phyloP scores from a whole-genome alignment of 2,329 filamentous ascomycete genomes.

The Fusarium kyushuense region DNA sequence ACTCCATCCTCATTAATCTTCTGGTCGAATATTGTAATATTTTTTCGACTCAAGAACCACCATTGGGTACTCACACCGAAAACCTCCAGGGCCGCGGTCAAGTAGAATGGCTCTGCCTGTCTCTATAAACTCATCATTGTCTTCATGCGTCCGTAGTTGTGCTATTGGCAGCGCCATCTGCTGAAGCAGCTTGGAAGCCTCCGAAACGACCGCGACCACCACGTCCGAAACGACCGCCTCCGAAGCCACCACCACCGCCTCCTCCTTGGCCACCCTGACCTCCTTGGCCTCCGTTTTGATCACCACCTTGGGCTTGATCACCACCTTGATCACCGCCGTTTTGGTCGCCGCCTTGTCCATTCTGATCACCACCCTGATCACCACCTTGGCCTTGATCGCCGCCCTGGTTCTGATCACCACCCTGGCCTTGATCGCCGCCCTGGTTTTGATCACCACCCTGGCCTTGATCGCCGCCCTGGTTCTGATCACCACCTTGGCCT shows the following conservation, averaged over 20 bases:
- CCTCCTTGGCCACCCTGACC: no score
- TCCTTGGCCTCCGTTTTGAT: background rate
- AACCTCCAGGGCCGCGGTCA: conserved; percentile 64
- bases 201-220: conserved; percentile 6
- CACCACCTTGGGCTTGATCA: conserved; percentile 15
- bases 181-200: conserved; percentile 36
- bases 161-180: conserved; percentile 24
- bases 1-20: conserved; percentile 54
- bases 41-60: conserved; percentile 66
- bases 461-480: background rate
- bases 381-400: conserved; percentile 3
- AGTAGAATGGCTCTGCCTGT: conserved; percentile 54
- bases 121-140: conserved; percentile 42
- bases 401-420: background rate
- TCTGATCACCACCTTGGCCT: conserved; percentile 1
- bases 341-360: conserved; percentile 13
- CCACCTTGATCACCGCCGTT: conserved; percentile 16
- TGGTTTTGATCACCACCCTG: conserved; percentile 23
- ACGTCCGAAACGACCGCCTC: conserved; percentile 3
- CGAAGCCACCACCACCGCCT: conserved; percentile 1
- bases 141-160: conserved; percentile 32
- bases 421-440: conserved; percentile 15
- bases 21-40: conserved; percentile 42
- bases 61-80: conserved; percentile 58
- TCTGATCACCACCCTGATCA: conserved; percentile 3